Percentiles rank a stretch among this genome's conserved stretches.
These are phyloP conservation scores for Rhododendron ovatum DNA, from an alignment of 148 eudicot species.

Conservation along the genomic window DNA sequence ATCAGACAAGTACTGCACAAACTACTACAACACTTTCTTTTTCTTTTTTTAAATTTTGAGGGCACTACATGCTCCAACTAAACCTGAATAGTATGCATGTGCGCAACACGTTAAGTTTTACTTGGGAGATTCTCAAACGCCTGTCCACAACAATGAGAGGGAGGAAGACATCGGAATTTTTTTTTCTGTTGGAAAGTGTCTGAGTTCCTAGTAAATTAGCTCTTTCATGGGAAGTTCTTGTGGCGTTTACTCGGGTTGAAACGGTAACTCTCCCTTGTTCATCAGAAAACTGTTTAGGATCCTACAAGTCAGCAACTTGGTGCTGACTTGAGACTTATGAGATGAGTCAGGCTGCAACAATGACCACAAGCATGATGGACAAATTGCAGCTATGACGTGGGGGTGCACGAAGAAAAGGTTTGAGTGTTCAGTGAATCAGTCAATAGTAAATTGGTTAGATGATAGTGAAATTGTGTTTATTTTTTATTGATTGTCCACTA, in stretches of 20 bases:
- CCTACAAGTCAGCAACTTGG: not conserved
- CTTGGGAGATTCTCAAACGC: not conserved
- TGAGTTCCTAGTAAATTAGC: not conserved
- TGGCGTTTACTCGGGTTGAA: not conserved
- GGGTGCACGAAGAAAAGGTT: not conserved
- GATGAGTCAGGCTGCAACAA: not conserved
- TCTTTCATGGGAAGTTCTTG: not conserved
- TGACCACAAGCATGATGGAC: not conserved
- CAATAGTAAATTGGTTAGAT: not conserved
- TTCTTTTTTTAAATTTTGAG: not conserved
- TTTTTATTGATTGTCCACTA: not conserved
- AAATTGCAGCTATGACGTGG: not conserved
- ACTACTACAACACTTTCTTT: not conserved
- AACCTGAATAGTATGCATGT: not conserved
- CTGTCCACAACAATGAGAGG: not conserved
- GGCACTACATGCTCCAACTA: not conserved
- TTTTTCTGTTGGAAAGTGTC: not conserved
- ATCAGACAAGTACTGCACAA: not conserved
- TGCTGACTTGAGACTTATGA: not conserved
- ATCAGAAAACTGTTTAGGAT: not conserved
- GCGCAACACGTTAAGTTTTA: not conserved
- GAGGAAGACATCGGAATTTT: not conserved
- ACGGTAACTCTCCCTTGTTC: not conserved
- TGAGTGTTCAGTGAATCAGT: not conserved
- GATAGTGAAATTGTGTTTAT: not conserved